Evolutionary conservation across 257 asterid genomes (phyloP).

Genomic region (Nicotiana undulata): DNA sequence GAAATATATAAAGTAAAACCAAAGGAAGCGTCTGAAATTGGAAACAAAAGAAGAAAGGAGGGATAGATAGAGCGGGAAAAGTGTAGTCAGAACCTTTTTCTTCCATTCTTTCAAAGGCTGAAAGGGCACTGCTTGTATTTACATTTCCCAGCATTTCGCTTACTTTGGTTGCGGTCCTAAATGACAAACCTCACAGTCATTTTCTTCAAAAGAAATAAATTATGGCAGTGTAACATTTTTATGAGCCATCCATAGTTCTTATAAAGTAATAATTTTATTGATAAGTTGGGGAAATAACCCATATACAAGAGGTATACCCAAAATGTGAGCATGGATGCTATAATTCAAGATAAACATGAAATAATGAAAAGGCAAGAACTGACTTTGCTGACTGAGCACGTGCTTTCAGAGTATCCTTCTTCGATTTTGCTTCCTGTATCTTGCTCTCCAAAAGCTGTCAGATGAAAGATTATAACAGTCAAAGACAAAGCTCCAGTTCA

Average conservation of each 20-base stretch:
- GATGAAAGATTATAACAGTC: conserved; percentile 11
- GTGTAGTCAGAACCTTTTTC: conserved; percentile 58
- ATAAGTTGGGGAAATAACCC: neutral
- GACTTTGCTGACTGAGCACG: conserved; percentile 99
- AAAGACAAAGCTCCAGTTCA: neutral
- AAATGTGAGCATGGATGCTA: neutral
- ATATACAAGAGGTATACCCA: neutral
- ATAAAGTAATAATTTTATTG: neutral
- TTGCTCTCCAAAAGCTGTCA: conserved; percentile 87
- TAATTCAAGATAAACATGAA: neutral
- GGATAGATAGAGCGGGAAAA: neutral
- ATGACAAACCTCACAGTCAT: conserved; percentile 18
- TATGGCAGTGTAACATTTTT: neutral
- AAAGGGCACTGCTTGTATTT: conserved; percentile 92
- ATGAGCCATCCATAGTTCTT: neutral
- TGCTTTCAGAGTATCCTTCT: conserved; percentile 94
- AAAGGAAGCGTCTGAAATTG: conserved; percentile 4
- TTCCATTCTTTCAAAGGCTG: conserved; percentile 99
- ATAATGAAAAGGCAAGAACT: conserved; percentile 22
- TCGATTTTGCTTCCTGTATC: conserved; percentile 95
- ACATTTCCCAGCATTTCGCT: conserved; percentile 96
- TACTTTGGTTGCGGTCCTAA: conserved; percentile 91
- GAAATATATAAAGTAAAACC: neutral
- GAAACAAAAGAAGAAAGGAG: conserved; percentile 7
- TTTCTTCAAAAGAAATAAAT: neutral